phyloP scores from a whole-genome alignment of 139 green algal genomes.

The Chloropicon primus region DNA sequence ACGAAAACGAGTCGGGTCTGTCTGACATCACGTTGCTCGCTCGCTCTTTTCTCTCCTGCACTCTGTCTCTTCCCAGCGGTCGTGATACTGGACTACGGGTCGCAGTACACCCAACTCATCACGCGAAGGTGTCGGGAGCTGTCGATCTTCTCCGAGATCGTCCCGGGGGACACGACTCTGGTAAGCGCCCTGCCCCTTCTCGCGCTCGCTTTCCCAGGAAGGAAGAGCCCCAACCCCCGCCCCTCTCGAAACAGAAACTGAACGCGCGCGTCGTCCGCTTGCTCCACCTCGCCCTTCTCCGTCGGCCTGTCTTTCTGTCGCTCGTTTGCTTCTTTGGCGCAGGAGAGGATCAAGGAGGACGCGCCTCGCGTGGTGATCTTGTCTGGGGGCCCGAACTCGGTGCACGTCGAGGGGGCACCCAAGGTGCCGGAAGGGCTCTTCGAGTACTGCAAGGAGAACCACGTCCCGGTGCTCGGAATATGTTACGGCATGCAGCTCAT shows the following conservation, averaged over 20 bases:
- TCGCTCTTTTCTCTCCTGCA: neutral
- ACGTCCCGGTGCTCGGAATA: conserved; percentile 84
- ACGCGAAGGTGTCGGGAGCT: conserved; percentile 79
- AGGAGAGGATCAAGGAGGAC: conserved; percentile 66
- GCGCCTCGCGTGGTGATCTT: conserved; percentile 80
- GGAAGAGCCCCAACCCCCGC: too few relatives aligned
- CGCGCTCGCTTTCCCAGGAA: too few relatives aligned
- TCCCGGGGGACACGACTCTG: conserved; percentile 74
- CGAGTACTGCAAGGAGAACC: conserved; percentile 39
- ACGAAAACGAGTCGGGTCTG: too few relatives aligned
- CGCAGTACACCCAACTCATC: conserved; percentile 97
- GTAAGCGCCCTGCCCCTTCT: conserved; percentile 32
- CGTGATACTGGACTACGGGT: conserved; percentile 80
- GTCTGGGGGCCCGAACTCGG: conserved; percentile 87
- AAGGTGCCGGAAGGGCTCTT: conserved; percentile 75
- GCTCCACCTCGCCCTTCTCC: too few relatives aligned
- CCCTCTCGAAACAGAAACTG: too few relatives aligned
- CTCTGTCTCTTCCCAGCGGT: neutral
- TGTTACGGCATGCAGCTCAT: conserved; percentile 96
- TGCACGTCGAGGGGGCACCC: conserved; percentile 78
- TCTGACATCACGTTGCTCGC: too few relatives aligned
- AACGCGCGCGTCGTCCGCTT: too few relatives aligned
- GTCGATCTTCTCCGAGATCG: conserved; percentile 72
- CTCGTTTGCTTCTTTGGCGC: neutral
- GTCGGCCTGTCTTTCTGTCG: neutral